These are phyloP conservation scores for Lachancea quebecensis DNA, from an alignment of 805 yeast species.

Conservation along the genomic window DNA sequence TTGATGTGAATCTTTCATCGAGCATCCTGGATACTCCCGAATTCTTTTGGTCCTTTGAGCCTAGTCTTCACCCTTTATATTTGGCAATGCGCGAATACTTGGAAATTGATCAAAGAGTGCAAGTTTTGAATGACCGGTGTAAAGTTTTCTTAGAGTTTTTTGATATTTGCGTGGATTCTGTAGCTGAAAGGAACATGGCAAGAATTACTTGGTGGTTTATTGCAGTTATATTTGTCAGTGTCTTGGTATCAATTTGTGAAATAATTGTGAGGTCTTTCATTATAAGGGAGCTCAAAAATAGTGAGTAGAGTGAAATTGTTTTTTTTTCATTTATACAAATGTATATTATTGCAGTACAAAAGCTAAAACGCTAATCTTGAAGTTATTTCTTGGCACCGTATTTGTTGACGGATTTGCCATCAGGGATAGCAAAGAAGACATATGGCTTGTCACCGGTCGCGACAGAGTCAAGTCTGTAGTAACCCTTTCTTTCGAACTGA, in stretches of 20 bases:
- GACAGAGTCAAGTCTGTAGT: constrained; percentile 68
- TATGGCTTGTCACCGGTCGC: constrained; percentile 54
- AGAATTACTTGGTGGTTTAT: constrained; percentile 88
- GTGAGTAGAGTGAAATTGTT: too few relatives aligned
- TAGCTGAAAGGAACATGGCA: constrained; percentile 88
- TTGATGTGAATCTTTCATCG: constrained; percentile 87
- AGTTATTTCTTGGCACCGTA: constrained; percentile 60
- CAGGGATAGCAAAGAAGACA: constrained; percentile 89
- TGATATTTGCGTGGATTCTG: constrained; percentile 87
- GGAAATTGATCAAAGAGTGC: constrained; percentile 92
- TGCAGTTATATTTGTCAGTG: constrained; percentile 68
- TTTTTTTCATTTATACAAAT: too few relatives aligned
- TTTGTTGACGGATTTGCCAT: constrained; percentile 76
- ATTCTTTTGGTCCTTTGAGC: constrained; percentile 93
- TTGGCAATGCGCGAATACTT: constrained; percentile 83
- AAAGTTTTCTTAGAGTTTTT: constrained; percentile 89
- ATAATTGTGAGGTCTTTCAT: constrained; percentile 53
- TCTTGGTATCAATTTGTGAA: constrained; percentile 70
- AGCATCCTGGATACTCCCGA: constrained; percentile 93
- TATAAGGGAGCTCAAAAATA: constrained; percentile 25
- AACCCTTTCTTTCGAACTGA: constrained; percentile 97
- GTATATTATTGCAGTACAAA: too few relatives aligned
- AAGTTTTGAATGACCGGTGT: constrained; percentile 88
- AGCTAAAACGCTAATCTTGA: too few relatives aligned
- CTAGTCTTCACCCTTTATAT: constrained; percentile 89